Evolutionary conservation across 495 filamentous ascomycete species (phyloP).

Genomic region (Penicillium simplicissimum): DNA sequence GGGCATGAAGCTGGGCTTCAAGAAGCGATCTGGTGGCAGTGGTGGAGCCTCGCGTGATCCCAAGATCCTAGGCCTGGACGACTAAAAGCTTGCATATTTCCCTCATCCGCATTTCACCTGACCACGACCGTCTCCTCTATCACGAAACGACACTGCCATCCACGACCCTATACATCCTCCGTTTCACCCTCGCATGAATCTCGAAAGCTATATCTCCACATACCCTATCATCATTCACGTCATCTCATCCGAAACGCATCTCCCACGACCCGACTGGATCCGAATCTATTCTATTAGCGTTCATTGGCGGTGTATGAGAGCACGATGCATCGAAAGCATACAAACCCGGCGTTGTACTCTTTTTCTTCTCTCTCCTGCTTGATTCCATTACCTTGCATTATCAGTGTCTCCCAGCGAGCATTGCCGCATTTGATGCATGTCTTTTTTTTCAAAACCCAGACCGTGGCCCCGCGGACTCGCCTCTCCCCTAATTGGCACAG

Average conservation of each 20-base stretch:
- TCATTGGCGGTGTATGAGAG: constrained; percentile 38
- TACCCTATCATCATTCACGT: background rate
- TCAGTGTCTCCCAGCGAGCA: constrained; percentile 17
- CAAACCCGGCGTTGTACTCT: constrained; percentile 33
- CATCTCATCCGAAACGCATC: constrained; percentile 14
- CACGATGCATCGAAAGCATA: constrained; percentile 36
- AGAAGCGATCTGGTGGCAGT: constrained; percentile 53
- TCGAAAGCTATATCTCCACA: background rate
- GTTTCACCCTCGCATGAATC: constrained; percentile 13
- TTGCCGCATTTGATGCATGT: constrained; percentile 14
- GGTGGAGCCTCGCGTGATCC: constrained; percentile 35
- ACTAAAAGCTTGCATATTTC: constrained; percentile 24
- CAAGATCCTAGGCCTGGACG: constrained; percentile 36
- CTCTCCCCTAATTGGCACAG: background rate
- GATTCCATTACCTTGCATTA: constrained; percentile 7
- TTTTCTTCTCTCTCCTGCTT: constrained; percentile 6
- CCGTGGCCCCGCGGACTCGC: background rate
- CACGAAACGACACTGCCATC: background rate
- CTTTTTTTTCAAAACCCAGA: background rate
- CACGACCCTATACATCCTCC: background rate
- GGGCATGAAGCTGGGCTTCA: constrained; percentile 72
- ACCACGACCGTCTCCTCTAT: background rate
- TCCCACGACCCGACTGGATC: constrained; percentile 23
- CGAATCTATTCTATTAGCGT: constrained; percentile 25
- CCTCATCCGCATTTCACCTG: background rate